phyloP scores from a whole-genome alignment of 352 stramenopile genomes.

The Phytophthora pseudosyringae region DNA sequence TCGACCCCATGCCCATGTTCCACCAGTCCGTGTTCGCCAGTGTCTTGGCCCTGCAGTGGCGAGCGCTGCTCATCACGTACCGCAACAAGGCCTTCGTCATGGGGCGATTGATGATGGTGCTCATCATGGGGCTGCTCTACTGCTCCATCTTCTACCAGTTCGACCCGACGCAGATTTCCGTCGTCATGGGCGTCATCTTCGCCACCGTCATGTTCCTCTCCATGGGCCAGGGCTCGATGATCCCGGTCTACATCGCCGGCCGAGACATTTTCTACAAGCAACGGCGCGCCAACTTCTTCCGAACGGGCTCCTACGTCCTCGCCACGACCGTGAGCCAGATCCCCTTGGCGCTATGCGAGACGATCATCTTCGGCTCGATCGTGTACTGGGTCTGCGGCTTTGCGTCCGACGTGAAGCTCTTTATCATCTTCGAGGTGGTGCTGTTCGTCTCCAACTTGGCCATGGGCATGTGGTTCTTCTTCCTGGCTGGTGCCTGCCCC shows the following conservation, averaged over 20 bases:
- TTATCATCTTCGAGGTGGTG: constrained; percentile 17
- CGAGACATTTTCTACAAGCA: constrained; percentile 24
- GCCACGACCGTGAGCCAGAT: constrained; percentile 20
- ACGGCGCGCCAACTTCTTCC: constrained; percentile 15
- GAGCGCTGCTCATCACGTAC: constrained; percentile 64
- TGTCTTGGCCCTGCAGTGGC: constrained; percentile 36
- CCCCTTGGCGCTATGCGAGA: constrained; percentile 14
- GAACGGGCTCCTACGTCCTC: constrained; percentile 14
- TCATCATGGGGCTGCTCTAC: constrained; percentile 50
- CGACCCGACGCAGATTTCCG: constrained; percentile 17
- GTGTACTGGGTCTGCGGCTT: constrained; percentile 20
- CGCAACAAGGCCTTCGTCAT: constrained; percentile 50
- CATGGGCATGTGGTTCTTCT: too few species aligned
- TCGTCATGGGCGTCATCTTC: constrained; percentile 19
- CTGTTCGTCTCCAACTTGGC: constrained; percentile 18
- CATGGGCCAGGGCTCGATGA: constrained; percentile 15
- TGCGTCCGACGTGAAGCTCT: constrained; percentile 11
- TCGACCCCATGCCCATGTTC: constrained; percentile 37
- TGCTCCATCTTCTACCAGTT: constrained; percentile 24
- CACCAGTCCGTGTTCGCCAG: constrained; percentile 34
- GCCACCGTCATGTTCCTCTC: constrained; percentile 22
- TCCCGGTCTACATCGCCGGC: constrained; percentile 18
- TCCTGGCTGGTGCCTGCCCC: constrained; percentile 4
- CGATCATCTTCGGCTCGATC: constrained; percentile 19
- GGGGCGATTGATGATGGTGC: constrained; percentile 44